These are phyloP conservation scores for Penicillium argentinense DNA, from an alignment of 495 filamentous ascomycete species.

Conservation along the genomic window DNA sequence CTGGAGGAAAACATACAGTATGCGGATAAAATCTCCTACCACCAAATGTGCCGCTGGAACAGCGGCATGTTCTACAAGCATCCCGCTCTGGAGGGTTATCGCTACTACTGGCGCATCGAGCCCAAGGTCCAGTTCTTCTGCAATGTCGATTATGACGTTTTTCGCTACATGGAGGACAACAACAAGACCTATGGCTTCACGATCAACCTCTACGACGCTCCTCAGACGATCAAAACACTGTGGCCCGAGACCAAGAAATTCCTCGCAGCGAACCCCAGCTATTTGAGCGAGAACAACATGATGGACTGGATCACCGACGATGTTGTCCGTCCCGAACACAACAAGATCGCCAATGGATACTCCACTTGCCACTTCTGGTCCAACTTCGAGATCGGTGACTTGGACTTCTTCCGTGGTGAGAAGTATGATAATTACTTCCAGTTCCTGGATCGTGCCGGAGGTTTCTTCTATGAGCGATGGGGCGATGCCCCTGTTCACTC, in stretches of 20 bases:
- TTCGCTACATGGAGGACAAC: conserved; percentile 95
- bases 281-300: conserved; percentile 80
- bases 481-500: conserved; percentile 98
- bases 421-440: conserved; percentile 95
- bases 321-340: conserved; percentile 74
- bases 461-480: conserved; percentile 99
- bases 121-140: conserved; percentile 99
- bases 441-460: conserved; percentile 88
- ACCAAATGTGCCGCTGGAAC: conserved; percentile 99
- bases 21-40: conserved; percentile 82
- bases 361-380: conserved; percentile 99
- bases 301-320: conserved; percentile 84
- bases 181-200: conserved; percentile 99
- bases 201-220: conserved; percentile 94
- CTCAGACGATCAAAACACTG: conserved; percentile 79
- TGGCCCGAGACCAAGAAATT: conserved; percentile 96
- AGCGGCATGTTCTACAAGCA: conserved; percentile 97
- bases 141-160: conserved; percentile 97
- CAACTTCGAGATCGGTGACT: conserved; percentile 97
- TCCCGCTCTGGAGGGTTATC: conserved; percentile 74
- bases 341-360: conserved; percentile 79
- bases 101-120: conserved; percentile 99
- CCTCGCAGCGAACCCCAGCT: conserved; percentile 77
- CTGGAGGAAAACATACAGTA: conserved; percentile 88
- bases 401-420: conserved; percentile 91